Conservation (phyloP, 805 yeast genomes). For the Saccharomycopsis malanga region DNA sequence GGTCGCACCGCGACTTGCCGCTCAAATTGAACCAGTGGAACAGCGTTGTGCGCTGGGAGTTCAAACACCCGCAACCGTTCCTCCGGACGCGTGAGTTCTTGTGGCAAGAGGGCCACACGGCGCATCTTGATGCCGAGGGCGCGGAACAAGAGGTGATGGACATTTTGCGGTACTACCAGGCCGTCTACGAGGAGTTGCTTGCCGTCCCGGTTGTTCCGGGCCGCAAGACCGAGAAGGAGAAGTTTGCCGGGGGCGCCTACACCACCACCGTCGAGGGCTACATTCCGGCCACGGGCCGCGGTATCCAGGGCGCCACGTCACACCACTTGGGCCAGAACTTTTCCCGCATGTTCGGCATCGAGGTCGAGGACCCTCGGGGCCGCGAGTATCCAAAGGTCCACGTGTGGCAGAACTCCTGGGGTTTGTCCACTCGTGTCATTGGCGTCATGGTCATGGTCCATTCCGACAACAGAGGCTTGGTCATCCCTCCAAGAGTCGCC, state of each 20-base stretch:
- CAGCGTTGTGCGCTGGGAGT: constrained; percentile 99
- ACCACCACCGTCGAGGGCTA: constrained; percentile 96
- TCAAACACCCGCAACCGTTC: constrained; percentile 99
- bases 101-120: constrained; percentile 99
- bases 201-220: constrained; percentile 98
- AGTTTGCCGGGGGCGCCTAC: constrained; percentile 95
- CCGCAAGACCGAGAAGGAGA: constrained; percentile 92
- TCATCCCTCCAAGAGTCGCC: constrained; percentile 95
- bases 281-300: constrained; percentile 98
- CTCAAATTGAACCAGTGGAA: constrained; percentile 97
- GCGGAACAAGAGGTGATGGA: constrained; percentile 79
- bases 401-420: constrained; percentile 99
- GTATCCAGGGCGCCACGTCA: constrained; percentile 98
- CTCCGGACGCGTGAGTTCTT: constrained; percentile 97
- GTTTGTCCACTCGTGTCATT: constrained; percentile 93
- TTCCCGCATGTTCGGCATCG: constrained; percentile 95
- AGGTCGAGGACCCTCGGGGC: constrained; percentile 94
- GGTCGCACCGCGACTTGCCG: constrained; percentile 97
- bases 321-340: constrained; percentile 97
- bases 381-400: constrained; percentile 75
- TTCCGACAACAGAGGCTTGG: constrained; percentile 97
- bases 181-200: constrained; percentile 79
- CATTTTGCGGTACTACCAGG: constrained; percentile 80
- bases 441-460: constrained; percentile 99
- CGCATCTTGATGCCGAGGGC: constrained; percentile 76